Evolutionary conservation across 768 basidiomycete genomes (phyloP).

Genomic region (Podaxis sp.): DNA sequence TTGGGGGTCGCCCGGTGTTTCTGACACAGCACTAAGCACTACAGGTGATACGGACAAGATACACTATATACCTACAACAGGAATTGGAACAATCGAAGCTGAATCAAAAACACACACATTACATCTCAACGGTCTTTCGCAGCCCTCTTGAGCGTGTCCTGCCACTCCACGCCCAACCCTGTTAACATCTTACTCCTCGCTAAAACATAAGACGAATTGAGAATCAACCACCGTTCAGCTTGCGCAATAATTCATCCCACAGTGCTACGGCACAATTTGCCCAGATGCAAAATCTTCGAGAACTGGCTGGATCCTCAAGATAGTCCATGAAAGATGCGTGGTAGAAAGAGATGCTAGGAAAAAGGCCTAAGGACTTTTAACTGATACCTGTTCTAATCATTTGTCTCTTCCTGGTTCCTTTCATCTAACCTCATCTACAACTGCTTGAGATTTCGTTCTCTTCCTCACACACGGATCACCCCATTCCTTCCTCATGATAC

Average conservation of each 20-base stretch:
- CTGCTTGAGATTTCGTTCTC: too few relatives aligned
- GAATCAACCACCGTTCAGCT: not conserved
- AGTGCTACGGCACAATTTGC: not conserved
- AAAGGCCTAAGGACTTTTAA: not conserved
- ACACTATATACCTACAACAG: not conserved
- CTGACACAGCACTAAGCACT: too few relatives aligned
- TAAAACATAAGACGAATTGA: constrained; percentile 25
- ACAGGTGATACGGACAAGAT: too few relatives aligned
- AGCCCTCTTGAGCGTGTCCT: constrained; percentile 72
- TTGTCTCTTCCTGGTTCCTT: not conserved
- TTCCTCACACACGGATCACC: not conserved
- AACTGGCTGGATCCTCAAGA: not conserved
- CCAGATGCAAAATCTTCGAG: not conserved
- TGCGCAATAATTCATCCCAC: not conserved
- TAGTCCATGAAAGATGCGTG: constrained; percentile 4
- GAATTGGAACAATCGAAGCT: not conserved
- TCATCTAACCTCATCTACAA: not conserved
- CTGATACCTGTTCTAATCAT: not conserved
- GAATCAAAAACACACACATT: not conserved
- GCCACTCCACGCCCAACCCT: constrained; percentile 79
- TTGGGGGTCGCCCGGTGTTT: too few relatives aligned
- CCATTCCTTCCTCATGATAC: not conserved
- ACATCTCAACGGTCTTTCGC: constrained; percentile 43
- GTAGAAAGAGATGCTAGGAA: not conserved
- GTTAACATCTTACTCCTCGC: constrained; percentile 74